A percentile compares a stretch with the other conserved stretches of the same genome.
phyloP scores from a whole-genome alignment of 106 monocot genomes.

The Hemerocallis citrina region DNA sequence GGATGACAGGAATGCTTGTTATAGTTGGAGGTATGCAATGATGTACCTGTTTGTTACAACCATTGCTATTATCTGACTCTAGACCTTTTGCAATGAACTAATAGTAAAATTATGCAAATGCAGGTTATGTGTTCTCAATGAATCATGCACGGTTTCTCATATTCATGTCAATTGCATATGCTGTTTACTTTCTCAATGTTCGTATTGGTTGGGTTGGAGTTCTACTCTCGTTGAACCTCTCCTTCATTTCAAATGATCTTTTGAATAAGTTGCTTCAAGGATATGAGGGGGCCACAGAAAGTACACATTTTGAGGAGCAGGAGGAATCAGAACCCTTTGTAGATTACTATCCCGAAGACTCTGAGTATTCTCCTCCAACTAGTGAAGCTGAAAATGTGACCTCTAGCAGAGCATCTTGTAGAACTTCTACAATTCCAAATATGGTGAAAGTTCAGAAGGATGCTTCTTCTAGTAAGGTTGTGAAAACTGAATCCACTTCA shows the following conservation, averaged over 20 bases:
- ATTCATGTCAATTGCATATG: constrained; percentile 45
- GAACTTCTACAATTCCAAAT: constrained; percentile 19
- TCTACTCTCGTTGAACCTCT: constrained; percentile 62
- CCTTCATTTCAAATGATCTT: constrained; percentile 84
- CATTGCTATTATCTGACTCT: background rate
- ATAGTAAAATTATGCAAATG: background rate
- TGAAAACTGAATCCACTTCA: constrained; percentile 40
- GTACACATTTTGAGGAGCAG: constrained; percentile 25
- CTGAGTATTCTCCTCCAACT: constrained; percentile 36
- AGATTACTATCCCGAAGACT: constrained; percentile 48
- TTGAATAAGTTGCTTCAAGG: constrained; percentile 61
- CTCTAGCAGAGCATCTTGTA: constrained; percentile 31
- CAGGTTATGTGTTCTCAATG: constrained; percentile 78
- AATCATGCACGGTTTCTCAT: constrained; percentile 63
- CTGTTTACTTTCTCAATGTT: constrained; percentile 53
- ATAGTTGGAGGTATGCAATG: constrained; percentile 68
- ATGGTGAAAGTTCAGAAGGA: constrained; percentile 29
- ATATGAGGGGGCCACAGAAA: constrained; percentile 30
- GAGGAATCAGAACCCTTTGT: constrained; percentile 43
- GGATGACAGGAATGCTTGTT: constrained; percentile 61
- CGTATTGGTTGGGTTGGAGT: constrained; percentile 68
- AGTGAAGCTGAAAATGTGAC: constrained; percentile 35
- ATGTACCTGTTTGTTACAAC: background rate
- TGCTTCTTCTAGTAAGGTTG: constrained; percentile 39
- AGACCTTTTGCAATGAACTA: background rate